These are phyloP conservation scores for Suillus americanus DNA, from an alignment of 768 basidiomycete genomes.

Conservation along the genomic window DNA sequence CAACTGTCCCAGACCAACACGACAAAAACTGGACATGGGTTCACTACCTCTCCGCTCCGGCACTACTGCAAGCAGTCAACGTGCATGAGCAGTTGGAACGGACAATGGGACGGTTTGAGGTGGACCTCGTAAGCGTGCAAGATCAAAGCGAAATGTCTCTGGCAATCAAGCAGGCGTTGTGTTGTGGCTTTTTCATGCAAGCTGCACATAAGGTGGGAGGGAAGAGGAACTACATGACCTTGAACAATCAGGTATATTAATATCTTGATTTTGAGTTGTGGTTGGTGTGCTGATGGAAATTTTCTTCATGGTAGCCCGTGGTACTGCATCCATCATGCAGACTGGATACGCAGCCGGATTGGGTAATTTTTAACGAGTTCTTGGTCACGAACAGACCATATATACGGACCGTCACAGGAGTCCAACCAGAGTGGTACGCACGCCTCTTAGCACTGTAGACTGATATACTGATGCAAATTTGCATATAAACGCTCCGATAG, in stretches of 20 bases:
- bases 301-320: constrained; percentile 14
- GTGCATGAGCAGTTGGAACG: constrained; percentile 87
- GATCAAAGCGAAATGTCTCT: constrained; percentile 72
- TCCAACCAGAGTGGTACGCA: constrained; percentile 81
- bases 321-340: constrained; percentile 79
- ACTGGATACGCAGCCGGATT: constrained; percentile 83
- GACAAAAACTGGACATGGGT: constrained; percentile 91
- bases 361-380: constrained; percentile 94
- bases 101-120: constrained; percentile 87
- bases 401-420: constrained; percentile 89
- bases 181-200: constrained; percentile 98
- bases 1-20: constrained; percentile 52
- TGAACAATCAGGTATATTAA: constrained; percentile 81
- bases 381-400: constrained; percentile 87
- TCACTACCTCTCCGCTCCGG: constrained; percentile 81
- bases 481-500: constrained; percentile 27
- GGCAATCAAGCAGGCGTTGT: constrained; percentile 80
- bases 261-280: background rate
- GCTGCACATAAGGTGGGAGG: constrained; percentile 94
- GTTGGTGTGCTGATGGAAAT: background rate
- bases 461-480: background rate
- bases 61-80: constrained; percentile 89
- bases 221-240: constrained; percentile 82
- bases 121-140: constrained; percentile 66
- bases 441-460: constrained; percentile 1